Percentiles rank a stretch among this genome's conserved stretches.
Evolutionary conservation across 2,329 filamentous ascomycete species (phyloP).

Genomic region (Epichloe coenophiala): DNA sequence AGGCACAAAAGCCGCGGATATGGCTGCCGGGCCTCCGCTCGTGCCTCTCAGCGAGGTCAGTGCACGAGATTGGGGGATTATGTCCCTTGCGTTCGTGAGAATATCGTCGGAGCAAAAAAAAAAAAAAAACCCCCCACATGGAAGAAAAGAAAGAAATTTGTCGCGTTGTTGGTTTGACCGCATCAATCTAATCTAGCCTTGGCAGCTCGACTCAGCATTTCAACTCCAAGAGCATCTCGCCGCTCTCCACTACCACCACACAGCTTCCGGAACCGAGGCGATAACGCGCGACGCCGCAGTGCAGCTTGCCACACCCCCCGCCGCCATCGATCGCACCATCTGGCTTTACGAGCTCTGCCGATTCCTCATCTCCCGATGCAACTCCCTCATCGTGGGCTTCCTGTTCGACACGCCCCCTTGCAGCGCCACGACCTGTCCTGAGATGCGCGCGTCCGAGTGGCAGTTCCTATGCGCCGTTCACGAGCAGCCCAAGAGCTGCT

Average conservation of each 20-base stretch:
- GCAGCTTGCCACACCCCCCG: conserved; percentile 70
- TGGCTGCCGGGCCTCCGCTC: conserved; percentile 82
- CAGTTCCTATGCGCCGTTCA: conserved; percentile 98
- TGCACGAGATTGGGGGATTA: conserved; percentile 1
- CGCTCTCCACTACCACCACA: conserved; percentile 75
- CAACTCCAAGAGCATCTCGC: conserved; percentile 96
- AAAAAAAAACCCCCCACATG: too few species aligned
- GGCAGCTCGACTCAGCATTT: conserved; percentile 87
- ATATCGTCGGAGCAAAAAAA: not conserved
- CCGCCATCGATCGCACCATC: conserved; percentile 69
- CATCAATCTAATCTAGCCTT: conserved; percentile 3
- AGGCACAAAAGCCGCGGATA: conserved; percentile 82
- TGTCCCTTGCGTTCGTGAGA: too few species aligned
- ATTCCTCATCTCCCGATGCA: conserved; percentile 89
- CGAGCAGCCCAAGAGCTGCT: conserved; percentile 91
- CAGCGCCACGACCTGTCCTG: conserved; percentile 77
- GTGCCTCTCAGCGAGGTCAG: conserved; percentile 71
- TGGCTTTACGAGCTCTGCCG: conserved; percentile 98
- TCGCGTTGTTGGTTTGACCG: too few species aligned
- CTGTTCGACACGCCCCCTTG: conserved; percentile 89
- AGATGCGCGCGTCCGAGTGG: conserved; percentile 98
- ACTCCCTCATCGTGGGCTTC: conserved; percentile 81
- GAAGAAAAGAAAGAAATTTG: too few species aligned
- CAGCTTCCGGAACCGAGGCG: conserved; percentile 50
- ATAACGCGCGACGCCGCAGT: conserved; percentile 65